Evolutionary conservation across 192 early-diverging fungal genomes (phyloP).

Genomic region (Backusella australiensis): DNA sequence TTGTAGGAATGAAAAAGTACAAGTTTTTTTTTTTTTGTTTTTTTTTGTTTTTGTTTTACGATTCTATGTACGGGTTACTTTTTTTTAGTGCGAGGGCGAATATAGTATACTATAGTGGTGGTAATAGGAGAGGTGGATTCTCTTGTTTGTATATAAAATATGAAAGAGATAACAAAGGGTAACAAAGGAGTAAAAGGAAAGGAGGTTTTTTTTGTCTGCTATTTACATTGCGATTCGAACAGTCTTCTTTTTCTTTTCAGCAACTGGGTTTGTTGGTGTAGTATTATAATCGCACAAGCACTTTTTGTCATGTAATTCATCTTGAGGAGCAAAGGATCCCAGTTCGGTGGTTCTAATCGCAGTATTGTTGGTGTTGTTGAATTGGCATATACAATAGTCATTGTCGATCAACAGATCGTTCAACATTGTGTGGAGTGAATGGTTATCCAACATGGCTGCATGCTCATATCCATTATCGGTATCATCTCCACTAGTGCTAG

Average conservation of each 20-base stretch:
- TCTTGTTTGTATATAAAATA: neutral
- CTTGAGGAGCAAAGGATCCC: neutral
- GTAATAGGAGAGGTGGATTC: too few relatives aligned
- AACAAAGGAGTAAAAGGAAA: neutral
- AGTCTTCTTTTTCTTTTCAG: constrained; percentile 14
- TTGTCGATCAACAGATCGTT: neutral
- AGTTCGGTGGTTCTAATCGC: neutral
- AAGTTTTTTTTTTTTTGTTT: neutral
- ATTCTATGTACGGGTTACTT: neutral
- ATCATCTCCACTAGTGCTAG: neutral
- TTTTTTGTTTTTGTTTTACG: neutral
- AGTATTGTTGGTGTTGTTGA: neutral
- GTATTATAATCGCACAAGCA: constrained; percentile 9
- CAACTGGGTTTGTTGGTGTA: neutral
- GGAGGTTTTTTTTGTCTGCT: neutral
- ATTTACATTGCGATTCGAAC: constrained; percentile 22
- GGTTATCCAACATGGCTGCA: neutral
- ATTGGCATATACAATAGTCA: constrained; percentile 12
- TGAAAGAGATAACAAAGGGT: neutral
- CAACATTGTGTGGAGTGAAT: neutral
- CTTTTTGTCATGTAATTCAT: neutral
- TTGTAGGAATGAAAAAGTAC: neutral
- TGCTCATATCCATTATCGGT: neutral
- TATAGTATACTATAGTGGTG: too few relatives aligned
- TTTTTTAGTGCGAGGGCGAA: too few relatives aligned